Base-by-base conservation (phyloP, 2,329 filamentous ascomycete genomes). In the Grosmannia serpens region DNA sequence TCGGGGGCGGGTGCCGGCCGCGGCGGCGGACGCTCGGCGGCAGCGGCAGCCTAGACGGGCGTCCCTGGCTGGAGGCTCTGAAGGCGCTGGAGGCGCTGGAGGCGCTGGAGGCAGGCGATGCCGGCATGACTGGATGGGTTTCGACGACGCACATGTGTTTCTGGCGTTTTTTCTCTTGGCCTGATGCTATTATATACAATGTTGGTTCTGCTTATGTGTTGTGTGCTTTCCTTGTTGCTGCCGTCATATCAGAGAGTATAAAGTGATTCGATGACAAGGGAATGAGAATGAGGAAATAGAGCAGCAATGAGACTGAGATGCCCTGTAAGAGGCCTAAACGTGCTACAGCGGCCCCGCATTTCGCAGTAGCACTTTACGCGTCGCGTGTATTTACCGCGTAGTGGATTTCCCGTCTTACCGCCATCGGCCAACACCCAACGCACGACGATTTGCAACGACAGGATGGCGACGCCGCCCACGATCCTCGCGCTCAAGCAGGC, bases 401-500 rank as follows among this genome's bases (percentile, higher is more conserved):
- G 31, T 33, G n/a, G n/a, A n/a, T 33, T 33, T 6, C 31, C 31
- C 31, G 6, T 10, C 31, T 10, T 33, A 44, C 20, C 4, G 20
- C 41, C 17, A n/a, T 44, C 20, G 7, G 20, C 41, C 20, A n/a
- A 1, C 41, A 44, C 41, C 20, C n/a, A n/a, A 44, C 38, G 38
- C 13, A 7, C 38, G 15, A 11, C 20, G 20, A 44, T 6, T 15
- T 17, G n/a, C 51, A 6, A 53, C 51, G n/a, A 15, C 52, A 26
- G n/a, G 15, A 59, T 62, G 59, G 20, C 47, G 27, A 59, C 69
- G 8, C 70, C 77, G 1, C 80, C 81, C 4, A 84, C 83, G 2
- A 76, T 85, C 61, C 74, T 84, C 53, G 74, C 81, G 27, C 74
- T 85, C 57, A 89, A 89, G 68, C 80, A 83, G 55, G 67, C 76